Percentiles rank a stretch among this genome's conserved stretches.
Conservation (phyloP, 768 basidiomycete genomes). For the Termitomyces sp. region DNA sequence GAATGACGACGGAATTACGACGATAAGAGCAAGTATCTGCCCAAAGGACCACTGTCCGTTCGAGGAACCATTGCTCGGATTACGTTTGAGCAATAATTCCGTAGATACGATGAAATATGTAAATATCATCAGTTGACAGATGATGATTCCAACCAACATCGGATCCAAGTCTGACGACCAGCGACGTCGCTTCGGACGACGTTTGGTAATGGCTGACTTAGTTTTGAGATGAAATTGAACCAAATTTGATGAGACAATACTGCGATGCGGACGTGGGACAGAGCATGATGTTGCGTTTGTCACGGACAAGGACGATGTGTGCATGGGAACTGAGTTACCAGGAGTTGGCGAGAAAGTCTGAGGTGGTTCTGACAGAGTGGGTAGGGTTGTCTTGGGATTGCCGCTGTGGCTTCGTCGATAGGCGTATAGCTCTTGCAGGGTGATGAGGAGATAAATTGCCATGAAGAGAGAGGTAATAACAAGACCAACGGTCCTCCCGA, state of each 20-base stretch:
- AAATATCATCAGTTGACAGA: conserved; percentile 30
- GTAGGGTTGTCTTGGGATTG: background rate
- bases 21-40: conserved; percentile 36
- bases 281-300: background rate
- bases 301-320: background rate
- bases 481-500: conserved; percentile 26
- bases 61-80: conserved; percentile 19
- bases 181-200: conserved; percentile 24
- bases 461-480: conserved; percentile 25
- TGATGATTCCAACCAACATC: conserved; percentile 33
- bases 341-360: background rate
- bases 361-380: background rate
- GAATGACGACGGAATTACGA: conserved; percentile 32
- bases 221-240: background rate
- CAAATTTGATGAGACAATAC: background rate
- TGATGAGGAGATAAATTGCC: conserved; percentile 23
- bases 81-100: conserved; percentile 28
- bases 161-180: conserved; percentile 31
- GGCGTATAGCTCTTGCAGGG: conserved; percentile 28
- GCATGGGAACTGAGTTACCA: background rate
- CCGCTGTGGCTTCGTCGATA: conserved; percentile 17
- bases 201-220: conserved; percentile 7
- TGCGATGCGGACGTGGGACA: background rate
- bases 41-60: conserved; percentile 31
- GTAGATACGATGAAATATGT: conserved; percentile 35